Percentiles rank a stretch among this genome's conserved stretches.
These are phyloP conservation scores for Candida manassasensis DNA, from an alignment of 805 yeast genomes.

Conservation along the genomic window DNA sequence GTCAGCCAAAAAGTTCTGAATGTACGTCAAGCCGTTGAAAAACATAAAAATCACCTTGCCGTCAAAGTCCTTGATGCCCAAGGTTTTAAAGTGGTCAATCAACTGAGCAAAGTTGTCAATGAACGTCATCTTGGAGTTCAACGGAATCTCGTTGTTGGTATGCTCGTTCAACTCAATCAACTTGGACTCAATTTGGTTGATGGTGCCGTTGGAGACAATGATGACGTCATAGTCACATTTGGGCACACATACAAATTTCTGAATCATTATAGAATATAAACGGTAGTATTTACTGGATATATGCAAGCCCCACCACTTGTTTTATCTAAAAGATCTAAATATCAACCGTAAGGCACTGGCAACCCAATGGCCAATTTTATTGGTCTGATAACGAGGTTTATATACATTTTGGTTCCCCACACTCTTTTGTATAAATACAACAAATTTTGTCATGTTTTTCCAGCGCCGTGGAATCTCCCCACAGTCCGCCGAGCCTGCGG, in stretches of 20 bases:
- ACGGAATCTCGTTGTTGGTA: slow-evolving; percentile 16
- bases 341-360: background rate
- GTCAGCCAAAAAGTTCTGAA: slow-evolving; percentile 27
- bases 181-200: slow-evolving; percentile 24
- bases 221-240: slow-evolving; percentile 28
- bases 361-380: slow-evolving; percentile 10
- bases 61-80: slow-evolving; percentile 10
- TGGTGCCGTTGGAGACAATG: slow-evolving; percentile 31
- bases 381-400: slow-evolving; percentile 20
- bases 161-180: slow-evolving; percentile 19
- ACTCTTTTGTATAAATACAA: background rate
- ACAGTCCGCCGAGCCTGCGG: background rate
- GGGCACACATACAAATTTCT: slow-evolving; percentile 31
- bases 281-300: too few species aligned
- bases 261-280: slow-evolving; percentile 25
- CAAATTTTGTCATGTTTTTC: slow-evolving; percentile 1
- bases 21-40: slow-evolving; percentile 28
- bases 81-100: slow-evolving; percentile 12
- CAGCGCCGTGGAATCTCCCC: slow-evolving; percentile 1
- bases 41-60: slow-evolving; percentile 36
- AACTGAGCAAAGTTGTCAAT: slow-evolving; percentile 20
- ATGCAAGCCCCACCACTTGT: too few species aligned
- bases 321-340: too few species aligned
- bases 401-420: slow-evolving; percentile 1
- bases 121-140: slow-evolving; percentile 20